Evolutionary conservation across 768 basidiomycete species (phyloP), one percentile per base, ranked within the genome.

Genomic region (Naganishia randhawae): DNA sequence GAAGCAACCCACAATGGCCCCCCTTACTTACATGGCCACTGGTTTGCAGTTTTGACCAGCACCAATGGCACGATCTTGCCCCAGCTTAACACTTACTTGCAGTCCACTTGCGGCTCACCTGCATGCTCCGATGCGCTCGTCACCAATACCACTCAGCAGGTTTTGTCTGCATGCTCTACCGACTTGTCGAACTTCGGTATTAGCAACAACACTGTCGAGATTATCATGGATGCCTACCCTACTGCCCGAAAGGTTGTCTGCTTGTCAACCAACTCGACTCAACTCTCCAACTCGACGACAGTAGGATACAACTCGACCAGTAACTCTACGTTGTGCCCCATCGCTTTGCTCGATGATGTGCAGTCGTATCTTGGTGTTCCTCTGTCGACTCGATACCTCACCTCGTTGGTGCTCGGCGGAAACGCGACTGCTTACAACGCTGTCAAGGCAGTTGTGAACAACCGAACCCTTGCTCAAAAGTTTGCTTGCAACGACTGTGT

Each of bases 311-410:
- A 61, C 39, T 35, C 71, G 65, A 50, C 72, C 25, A 75, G 73
- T 64, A 76, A 77, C 74, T 74, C 74, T 50, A 77, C 76, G 32
- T 76, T 76, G 72, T 80, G 78, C 70, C 71, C 72, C 41, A 73
- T 71, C 64, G 73, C 76, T 3, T 45, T 76, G 37, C 67, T 77
- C 33, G 74, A 72, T 53, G 64, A 77, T 17, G 48, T 77, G n/a
- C 70, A 75, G 25, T 55, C 70, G 10, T 74, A 74, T 71, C 68
- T 77, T 62, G 77, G 75, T 41, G 72, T 71, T 52, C 73, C 73
- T 66, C 65, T 80, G 16, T 76, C 78, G 29, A 68, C 67, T 29
- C 51, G 57, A 22, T 74, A 72, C 61, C 62, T 77, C 63, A 66
- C 63, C 50, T 72, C 71, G 1, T 51, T 65, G n/a, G 65, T 64